phyloP scores from a whole-genome alignment of 164 flowering plant species.

The Taxillus chinensis region DNA sequence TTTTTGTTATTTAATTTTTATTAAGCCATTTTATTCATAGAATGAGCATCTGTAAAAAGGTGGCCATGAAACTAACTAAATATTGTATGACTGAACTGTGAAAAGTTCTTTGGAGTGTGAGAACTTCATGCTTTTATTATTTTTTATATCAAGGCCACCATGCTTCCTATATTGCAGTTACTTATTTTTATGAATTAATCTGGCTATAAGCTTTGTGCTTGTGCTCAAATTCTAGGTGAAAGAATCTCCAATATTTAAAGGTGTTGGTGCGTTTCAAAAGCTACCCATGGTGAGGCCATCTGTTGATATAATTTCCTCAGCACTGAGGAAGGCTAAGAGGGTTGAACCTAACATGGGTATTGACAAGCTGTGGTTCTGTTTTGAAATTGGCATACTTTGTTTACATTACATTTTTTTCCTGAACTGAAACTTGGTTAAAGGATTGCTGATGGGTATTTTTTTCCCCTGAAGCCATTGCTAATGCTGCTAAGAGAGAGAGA shows the following conservation, averaged over 20 bases:
- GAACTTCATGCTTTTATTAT: too few species aligned
- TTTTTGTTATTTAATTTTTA: too few species aligned
- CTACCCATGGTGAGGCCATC: slow-evolving; percentile 97
- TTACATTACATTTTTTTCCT: neutral
- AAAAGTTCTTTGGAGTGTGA: too few species aligned
- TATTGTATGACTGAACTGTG: too few species aligned
- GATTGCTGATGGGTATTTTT: neutral
- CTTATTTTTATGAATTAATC: neutral
- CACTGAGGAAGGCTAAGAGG: slow-evolving; percentile 72
- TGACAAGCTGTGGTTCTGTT: neutral
- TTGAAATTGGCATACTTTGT: neutral
- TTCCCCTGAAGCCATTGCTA: slow-evolving; percentile 56
- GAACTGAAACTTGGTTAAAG: slow-evolving; percentile 5
- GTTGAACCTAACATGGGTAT: slow-evolving; percentile 76
- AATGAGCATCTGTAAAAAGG: too few species aligned
- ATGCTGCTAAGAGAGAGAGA: slow-evolving; percentile 90
- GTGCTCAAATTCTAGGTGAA: slow-evolving; percentile 29
- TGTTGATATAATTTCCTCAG: slow-evolving; percentile 65
- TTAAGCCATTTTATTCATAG: too few species aligned
- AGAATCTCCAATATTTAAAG: slow-evolving; percentile 23
- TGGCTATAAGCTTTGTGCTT: neutral
- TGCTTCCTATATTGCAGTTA: neutral
- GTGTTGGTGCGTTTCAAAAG: slow-evolving; percentile 89
- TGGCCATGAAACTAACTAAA: too few species aligned
- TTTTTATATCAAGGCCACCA: neutral